phyloP scores from a whole-genome alignment of 495 filamentous ascomycete species.

The Lepraria neglecta region DNA sequence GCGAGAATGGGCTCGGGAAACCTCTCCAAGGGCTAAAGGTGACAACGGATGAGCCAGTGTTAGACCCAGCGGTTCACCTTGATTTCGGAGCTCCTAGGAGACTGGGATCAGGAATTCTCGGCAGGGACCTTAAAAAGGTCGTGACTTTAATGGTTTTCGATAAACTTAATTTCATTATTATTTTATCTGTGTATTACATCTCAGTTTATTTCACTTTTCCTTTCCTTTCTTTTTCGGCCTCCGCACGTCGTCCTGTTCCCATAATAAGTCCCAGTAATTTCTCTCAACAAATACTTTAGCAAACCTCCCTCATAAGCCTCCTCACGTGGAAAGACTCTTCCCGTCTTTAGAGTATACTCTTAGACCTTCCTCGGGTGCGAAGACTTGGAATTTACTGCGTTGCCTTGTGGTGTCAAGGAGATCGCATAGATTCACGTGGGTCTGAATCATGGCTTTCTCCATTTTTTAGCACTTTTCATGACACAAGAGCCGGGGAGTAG shows the following conservation, averaged over 20 bases:
- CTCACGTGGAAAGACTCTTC: constrained; percentile 4
- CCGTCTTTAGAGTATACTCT: constrained; percentile 1
- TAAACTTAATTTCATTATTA: background rate
- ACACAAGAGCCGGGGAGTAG: background rate
- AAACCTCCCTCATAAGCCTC: constrained; percentile 6
- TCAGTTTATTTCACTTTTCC: background rate
- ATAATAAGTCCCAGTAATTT: constrained; percentile 8
- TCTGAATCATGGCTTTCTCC: constrained; percentile 5
- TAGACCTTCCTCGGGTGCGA: background rate
- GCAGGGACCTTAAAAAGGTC: no score
- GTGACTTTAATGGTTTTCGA: background rate
- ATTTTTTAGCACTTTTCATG: background rate
- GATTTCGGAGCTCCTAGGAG: background rate
- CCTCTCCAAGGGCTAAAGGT: no score
- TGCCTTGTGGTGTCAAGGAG: constrained; percentile 5
- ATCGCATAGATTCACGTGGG: background rate
- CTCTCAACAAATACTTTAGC: constrained; percentile 6
- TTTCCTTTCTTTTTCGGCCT: background rate
- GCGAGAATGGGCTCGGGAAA: no score
- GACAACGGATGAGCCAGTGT: no score
- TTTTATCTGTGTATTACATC: background rate
- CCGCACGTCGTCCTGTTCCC: background rate
- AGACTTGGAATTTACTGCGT: constrained; percentile 1
- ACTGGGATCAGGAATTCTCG: no score
- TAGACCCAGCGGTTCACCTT: no score